Evolutionary conservation across 768 basidiomycete genomes (phyloP).

Genomic region (Gyrodon lividus): DNA sequence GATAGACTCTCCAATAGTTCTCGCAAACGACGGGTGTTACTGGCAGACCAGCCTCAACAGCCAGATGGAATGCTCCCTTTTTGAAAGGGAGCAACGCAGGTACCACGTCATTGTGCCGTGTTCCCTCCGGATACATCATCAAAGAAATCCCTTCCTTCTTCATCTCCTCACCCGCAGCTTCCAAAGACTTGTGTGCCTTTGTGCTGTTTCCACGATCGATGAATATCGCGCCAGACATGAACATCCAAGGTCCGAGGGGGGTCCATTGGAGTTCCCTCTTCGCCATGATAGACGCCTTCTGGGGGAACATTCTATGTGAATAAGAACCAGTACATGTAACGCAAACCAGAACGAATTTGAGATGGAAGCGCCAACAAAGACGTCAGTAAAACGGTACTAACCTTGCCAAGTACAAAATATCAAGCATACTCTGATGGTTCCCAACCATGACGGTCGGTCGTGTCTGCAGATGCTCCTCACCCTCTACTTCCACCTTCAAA

Average conservation of each 20-base stretch:
- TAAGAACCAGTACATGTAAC: conserved; percentile 2
- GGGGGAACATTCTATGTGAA: conserved; percentile 72
- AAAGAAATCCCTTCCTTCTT: conserved; percentile 67
- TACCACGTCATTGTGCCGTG: conserved; percentile 66
- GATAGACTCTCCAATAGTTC: conserved; percentile 90
- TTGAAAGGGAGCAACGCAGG: conserved; percentile 85
- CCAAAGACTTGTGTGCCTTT: conserved; percentile 72
- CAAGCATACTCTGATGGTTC: conserved; percentile 94
- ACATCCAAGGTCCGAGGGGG: conserved; percentile 92
- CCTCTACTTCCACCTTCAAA: conserved; percentile 76
- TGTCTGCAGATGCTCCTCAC: conserved; percentile 74
- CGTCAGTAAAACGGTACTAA: conserved; percentile 37
- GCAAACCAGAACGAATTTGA: conserved; percentile 6
- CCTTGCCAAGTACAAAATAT: conserved; percentile 81
- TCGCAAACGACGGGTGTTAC: conserved; percentile 90
- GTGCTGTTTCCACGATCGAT: conserved; percentile 82
- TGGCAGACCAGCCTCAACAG: conserved; percentile 86
- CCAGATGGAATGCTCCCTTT: conserved; percentile 97
- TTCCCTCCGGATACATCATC: conserved; percentile 98
- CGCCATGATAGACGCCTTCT: conserved; percentile 82
- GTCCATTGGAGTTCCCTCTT: conserved; percentile 86
- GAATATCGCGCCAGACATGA: conserved; percentile 86
- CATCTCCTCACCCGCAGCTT: conserved; percentile 77
- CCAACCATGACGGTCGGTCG: conserved; percentile 74
- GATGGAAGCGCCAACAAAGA: conserved; percentile 13